Percentiles rank a stretch among this genome's conserved stretches.
Evolutionary conservation across 148 eudicot genomes (phyloP).

Genomic region (Nyssa sinensis): DNA sequence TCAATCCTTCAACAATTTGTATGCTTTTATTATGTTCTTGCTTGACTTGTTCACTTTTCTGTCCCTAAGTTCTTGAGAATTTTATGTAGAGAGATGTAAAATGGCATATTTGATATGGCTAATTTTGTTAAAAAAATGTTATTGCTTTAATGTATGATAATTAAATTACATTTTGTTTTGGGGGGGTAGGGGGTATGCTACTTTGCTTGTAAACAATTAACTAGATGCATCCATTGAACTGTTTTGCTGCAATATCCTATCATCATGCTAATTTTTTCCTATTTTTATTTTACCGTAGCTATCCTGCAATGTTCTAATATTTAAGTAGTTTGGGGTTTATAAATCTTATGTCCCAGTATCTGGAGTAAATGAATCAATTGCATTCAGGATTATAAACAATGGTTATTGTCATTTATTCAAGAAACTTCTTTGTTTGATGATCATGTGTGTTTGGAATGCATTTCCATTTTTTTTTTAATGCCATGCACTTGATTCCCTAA

Average conservation of each 20-base stretch:
- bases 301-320: background rate
- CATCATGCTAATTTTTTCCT: background rate
- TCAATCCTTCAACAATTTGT: background rate
- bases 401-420: background rate
- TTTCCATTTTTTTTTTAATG: background rate
- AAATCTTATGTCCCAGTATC: background rate
- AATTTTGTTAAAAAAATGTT: too few relatives aligned
- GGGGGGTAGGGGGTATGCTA: too few relatives aligned
- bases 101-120: too few relatives aligned
- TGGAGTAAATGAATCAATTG: background rate
- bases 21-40: background rate
- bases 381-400: background rate
- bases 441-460: background rate
- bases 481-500: conserved; percentile 6
- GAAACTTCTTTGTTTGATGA: background rate
- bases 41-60: background rate
- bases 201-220: background rate
- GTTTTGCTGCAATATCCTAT: background rate
- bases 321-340: background rate
- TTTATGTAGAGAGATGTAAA: too few relatives aligned
- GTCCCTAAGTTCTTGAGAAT: too few relatives aligned
- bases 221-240: too few relatives aligned
- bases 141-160: too few relatives aligned
- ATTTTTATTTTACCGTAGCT: background rate
- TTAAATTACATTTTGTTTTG: too few relatives aligned